Percentiles rank a stretch among this genome's conserved stretches.
Conservation (phyloP, 306 rosid species). For the Cyamopsis tetragonoloba region DNA sequence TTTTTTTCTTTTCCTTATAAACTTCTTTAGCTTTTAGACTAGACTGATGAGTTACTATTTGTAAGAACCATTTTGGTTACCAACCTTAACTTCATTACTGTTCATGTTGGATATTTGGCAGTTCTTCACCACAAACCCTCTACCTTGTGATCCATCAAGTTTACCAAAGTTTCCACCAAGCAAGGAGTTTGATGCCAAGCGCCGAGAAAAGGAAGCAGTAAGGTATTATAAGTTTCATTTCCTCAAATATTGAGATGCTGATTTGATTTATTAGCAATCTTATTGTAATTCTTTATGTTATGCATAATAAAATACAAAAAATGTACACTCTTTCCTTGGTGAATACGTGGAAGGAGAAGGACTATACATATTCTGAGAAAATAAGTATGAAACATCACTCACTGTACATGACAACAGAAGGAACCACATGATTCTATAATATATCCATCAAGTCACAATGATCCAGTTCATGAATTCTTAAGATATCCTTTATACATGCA, state of each 20-base stretch:
- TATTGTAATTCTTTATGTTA: not conserved
- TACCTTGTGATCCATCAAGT: constrained; percentile 80
- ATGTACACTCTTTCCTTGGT: not conserved
- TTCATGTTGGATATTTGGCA: constrained; percentile 28
- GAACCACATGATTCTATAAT: not conserved
- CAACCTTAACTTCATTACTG: not conserved
- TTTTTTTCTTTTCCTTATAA: not conserved
- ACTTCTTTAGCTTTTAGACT: not conserved
- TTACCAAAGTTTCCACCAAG: constrained; percentile 81
- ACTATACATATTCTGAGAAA: not conserved
- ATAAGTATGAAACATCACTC: not conserved
- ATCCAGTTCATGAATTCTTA: not conserved
- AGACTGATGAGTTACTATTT: not conserved
- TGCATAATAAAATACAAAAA: not conserved
- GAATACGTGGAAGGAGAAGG: not conserved
- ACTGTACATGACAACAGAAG: not conserved
- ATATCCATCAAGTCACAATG: not conserved
- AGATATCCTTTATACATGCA: too few species aligned
- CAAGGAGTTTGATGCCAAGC: constrained; percentile 80
- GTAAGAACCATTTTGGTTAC: not conserved
- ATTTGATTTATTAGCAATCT: not conserved
- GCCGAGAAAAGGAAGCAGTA: constrained; percentile 54
- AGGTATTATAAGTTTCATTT: constrained; percentile 41
- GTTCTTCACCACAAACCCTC: constrained; percentile 76
- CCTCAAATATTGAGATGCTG: not conserved